Base-by-base conservation (phyloP, 1,284 basidiomycete genomes). In the Sanghuangporus weigelae region DNA sequence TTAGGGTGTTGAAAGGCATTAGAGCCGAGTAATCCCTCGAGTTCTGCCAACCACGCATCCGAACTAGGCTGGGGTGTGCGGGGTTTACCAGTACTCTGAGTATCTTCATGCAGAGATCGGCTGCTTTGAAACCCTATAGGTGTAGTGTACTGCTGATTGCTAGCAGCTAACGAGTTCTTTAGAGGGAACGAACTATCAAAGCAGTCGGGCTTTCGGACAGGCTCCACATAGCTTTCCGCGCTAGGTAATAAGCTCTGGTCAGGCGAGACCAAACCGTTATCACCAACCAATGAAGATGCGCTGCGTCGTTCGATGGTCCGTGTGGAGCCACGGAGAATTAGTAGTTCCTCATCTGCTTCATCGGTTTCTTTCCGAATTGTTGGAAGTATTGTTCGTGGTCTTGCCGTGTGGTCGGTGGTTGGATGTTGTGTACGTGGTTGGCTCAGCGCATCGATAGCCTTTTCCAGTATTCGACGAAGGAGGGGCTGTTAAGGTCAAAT, bases 391-490 rank as follows among this genome's bases (percentile, higher is more conserved):
- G n/a, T 31, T 23, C 2, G 49, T 11, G 7, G n/a, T 19, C 31
- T 31, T 35, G 36, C 12, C 12, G 23, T 39, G 46, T 31, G 26
- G 8, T 7, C 14, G 44, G 23, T n/a, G 0, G 49, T 31, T 11
- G 49, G n/a, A 7, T 54, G 12, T 31, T 31, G 26, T n/a, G 23
- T 23, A 36, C 55, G 46, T 6, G 42, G 26, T 10, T 40, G 36
- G 7, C 21, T n/a, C 12, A 63, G 46, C 10, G 44, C 44, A 26
- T 16, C 10, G 8, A 40, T 10, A 2, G 62, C 62, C 26, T 51
- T 63, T 50, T 63, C 62, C 10, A n/a, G 46, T 23, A 63, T 19
- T 49, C 56, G 55, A 12, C 31, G 35, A 51, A 63, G 62, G 4
- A 63, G 36, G 2, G 56, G 62, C 62, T 63, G 19, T 19, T 10